Percentiles rank a stretch among this genome's conserved stretches.
phyloP scores from a whole-genome alignment of 2,329 filamentous ascomycete species.

The Tolypocladium nubicola region DNA sequence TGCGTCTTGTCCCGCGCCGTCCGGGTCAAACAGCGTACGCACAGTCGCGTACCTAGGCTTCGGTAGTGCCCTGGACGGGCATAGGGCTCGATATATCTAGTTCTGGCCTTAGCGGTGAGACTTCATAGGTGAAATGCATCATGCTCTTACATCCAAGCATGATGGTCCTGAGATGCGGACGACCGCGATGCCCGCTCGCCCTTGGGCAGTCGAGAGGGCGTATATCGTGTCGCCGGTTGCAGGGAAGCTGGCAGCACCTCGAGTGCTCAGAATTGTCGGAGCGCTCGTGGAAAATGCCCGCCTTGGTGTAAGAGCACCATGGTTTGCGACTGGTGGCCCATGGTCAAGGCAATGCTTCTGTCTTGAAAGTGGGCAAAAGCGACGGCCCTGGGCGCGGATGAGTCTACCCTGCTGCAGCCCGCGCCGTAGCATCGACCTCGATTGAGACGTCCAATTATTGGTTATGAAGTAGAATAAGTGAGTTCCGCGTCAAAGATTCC shows the following conservation, averaged over 20 bases:
- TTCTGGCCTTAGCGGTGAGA: neutral
- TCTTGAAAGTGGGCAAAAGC: neutral
- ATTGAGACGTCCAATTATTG: neutral
- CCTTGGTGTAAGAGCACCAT: neutral
- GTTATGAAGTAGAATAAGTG: neutral
- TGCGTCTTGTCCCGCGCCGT: conserved; percentile 4
- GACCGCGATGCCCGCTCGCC: conserved; percentile 82
- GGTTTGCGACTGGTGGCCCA: neutral
- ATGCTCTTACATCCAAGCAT: conserved; percentile 48
- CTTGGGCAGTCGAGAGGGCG: conserved; percentile 77
- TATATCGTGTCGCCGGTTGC: conserved; percentile 61
- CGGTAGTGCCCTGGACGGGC: conserved; percentile 32
- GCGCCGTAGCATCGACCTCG: conserved; percentile 4
- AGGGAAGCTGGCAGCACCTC: conserved; percentile 2
- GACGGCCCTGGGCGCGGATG: neutral
- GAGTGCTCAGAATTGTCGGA: neutral
- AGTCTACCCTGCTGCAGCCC: conserved; percentile 1
- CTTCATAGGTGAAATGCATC: conserved; percentile 7
- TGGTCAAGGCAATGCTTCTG: neutral
- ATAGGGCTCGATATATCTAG: conserved; percentile 41
- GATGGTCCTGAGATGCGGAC: conserved; percentile 76
- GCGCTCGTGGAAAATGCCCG: neutral
- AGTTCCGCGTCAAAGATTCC: neutral
- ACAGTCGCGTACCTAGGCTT: conserved; percentile 54
- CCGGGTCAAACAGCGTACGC: conserved; percentile 57